These are phyloP conservation scores for Eryngium alpinum DNA, from an alignment of 140 eudicot genomes.

Conservation along the genomic window DNA sequence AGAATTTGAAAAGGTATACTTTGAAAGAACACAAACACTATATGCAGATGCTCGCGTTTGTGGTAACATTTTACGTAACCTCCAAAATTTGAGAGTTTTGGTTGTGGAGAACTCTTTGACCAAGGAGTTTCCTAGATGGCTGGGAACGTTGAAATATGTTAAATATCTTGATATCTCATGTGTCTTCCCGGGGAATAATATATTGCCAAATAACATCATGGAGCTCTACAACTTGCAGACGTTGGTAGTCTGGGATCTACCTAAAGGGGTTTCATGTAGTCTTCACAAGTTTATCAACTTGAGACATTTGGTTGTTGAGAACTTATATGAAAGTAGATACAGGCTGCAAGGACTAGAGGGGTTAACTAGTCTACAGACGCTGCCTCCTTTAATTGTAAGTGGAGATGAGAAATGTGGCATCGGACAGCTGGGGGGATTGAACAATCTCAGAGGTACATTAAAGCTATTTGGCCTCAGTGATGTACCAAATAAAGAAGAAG, in stretches of 20 bases:
- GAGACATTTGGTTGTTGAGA: not conserved
- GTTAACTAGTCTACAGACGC: not conserved
- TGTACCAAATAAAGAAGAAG: conserved; percentile 1
- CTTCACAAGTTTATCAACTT: not conserved
- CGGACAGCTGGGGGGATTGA: not conserved
- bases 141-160: not conserved
- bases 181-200: not conserved
- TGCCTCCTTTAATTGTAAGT: not conserved
- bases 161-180: conserved; percentile 1
- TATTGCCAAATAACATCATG: not conserved
- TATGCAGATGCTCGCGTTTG: not conserved
- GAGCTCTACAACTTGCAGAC: not conserved
- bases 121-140: not conserved
- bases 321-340: not conserved
- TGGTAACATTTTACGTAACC: not conserved
- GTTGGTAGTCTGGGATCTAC: not conserved
- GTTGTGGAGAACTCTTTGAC: not conserved
- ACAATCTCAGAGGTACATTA: conserved; percentile 14
- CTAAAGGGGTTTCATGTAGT: not conserved
- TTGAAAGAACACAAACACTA: not conserved
- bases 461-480: conserved; percentile 4
- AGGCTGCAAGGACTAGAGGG: not conserved
- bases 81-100: not conserved
- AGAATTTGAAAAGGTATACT: not conserved
- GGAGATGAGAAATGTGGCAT: not conserved